Evolutionary conservation across 768 basidiomycete genomes (phyloP).

Genomic region (Tulasnella sp.): DNA sequence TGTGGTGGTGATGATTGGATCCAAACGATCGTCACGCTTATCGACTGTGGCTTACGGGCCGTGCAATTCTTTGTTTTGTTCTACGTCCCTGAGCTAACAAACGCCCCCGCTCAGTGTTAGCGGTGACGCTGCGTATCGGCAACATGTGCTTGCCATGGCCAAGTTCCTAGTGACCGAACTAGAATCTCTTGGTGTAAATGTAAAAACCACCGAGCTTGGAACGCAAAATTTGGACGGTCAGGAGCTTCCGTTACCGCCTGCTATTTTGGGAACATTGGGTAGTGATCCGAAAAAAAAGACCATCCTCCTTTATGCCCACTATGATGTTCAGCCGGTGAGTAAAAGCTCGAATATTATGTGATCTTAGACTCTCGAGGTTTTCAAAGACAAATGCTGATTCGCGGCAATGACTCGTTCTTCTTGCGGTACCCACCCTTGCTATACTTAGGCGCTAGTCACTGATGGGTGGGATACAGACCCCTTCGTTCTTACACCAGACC

Average conservation of each 20-base stretch:
- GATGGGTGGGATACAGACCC: slow-evolving; percentile 89
- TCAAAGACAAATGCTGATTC: not conserved
- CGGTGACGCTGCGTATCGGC: slow-evolving; percentile 54
- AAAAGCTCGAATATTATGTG: not conserved
- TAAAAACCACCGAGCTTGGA: slow-evolving; percentile 62
- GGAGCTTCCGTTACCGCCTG: slow-evolving; percentile 63
- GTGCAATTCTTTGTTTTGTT: no score
- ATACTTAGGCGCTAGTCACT: slow-evolving; percentile 28
- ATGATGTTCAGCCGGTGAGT: slow-evolving; percentile 84
- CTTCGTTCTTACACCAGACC: slow-evolving; percentile 50
- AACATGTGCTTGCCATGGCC: slow-evolving; percentile 76
- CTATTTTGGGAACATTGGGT: slow-evolving; percentile 69
- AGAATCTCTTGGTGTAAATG: slow-evolving; percentile 62
- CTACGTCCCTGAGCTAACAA: slow-evolving; percentile 4
- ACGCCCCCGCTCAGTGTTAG: slow-evolving; percentile 37
- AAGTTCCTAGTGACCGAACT: slow-evolving; percentile 67
- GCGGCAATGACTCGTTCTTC: no score
- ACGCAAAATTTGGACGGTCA: slow-evolving; percentile 60
- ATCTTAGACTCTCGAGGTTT: not conserved
- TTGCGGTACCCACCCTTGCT: no score
- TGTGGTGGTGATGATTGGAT: no score
- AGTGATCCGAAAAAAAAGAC: slow-evolving; percentile 85
- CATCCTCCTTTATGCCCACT: slow-evolving; percentile 85
- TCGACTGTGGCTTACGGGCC: no score
- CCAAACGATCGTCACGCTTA: no score